phyloP scores from a whole-genome alignment of 192 early-diverging fungal genomes.

The Gonapodya sp. region DNA sequence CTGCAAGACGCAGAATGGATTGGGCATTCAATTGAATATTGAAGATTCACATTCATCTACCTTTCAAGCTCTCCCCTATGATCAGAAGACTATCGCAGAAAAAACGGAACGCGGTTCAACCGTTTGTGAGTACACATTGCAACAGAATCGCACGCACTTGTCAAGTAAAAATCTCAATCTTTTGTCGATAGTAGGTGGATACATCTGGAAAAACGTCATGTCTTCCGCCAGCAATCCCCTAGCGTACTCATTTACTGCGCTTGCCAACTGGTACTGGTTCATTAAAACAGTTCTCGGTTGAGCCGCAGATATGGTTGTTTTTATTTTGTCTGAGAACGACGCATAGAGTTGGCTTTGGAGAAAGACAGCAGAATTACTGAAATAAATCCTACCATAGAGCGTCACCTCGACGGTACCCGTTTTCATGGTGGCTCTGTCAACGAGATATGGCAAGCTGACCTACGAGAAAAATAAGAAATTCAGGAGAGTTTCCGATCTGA shows the following conservation, averaged over 20 bases:
- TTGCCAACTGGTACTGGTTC: neutral
- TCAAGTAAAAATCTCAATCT: neutral
- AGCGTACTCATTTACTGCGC: neutral
- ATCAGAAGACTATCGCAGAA: neutral
- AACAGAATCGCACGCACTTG: neutral
- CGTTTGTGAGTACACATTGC: neutral
- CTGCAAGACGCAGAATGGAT: neutral
- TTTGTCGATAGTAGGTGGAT: neutral
- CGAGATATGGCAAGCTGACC: neutral
- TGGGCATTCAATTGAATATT: no score
- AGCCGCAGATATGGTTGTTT: neutral
- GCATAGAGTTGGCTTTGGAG: no score
- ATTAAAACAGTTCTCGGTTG: neutral
- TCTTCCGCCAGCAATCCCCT: neutral
- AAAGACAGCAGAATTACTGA: no score
- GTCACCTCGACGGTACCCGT: neutral
- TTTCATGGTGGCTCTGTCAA: neutral
- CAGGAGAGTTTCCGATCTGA: no score
- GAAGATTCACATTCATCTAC: neutral
- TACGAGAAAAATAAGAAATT: no score
- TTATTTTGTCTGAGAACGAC: neutral
- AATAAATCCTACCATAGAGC: no score
- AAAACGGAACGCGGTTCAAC: neutral
- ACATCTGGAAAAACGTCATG: neutral
- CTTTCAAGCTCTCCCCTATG: neutral